Percentiles rank a stretch among this genome's conserved stretches.
Conservation (phyloP, 2,329 filamentous ascomycete genomes). For the Clarireedia homoeocarpa region DNA sequence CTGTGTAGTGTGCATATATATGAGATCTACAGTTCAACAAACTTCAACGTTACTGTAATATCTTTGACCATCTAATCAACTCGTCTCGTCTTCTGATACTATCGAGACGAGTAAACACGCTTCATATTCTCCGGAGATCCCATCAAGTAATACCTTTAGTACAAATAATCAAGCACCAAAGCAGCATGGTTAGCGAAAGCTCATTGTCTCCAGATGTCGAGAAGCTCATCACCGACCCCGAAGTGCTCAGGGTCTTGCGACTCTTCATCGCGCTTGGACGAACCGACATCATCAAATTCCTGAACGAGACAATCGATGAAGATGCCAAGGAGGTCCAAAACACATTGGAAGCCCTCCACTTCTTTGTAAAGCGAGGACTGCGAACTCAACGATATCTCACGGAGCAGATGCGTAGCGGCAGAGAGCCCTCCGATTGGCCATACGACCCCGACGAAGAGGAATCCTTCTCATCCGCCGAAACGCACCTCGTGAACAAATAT, state of each 20-base stretch:
- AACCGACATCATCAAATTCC: not conserved
- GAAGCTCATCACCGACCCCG: not conserved
- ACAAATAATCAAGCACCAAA: not conserved
- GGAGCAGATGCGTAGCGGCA: not conserved
- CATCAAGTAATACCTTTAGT: no score
- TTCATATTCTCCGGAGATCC: no score
- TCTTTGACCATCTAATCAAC: no score
- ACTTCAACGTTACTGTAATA: no score
- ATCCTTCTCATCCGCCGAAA: not conserved
- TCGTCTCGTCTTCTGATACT: no score
- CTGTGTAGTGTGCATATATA: no score
- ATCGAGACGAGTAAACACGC: no score
- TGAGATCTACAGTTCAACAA: no score
- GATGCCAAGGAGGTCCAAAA: not conserved
- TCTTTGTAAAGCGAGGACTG: not conserved
- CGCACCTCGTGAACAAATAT: not conserved
- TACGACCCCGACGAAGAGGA: not conserved
- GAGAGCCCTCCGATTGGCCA: not conserved
- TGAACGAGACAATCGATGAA: not conserved
- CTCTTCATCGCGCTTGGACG: not conserved
- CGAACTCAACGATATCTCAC: not conserved
- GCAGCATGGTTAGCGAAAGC: not conserved
- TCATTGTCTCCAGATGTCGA: not conserved
- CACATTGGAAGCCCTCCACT: not conserved
- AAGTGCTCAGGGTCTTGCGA: not conserved